A percentile compares a stretch with the other conserved stretches of the same genome.
These are phyloP conservation scores for Mucuna pruriens DNA, from an alignment of 306 rosid genomes.

Conservation along the genomic window DNA sequence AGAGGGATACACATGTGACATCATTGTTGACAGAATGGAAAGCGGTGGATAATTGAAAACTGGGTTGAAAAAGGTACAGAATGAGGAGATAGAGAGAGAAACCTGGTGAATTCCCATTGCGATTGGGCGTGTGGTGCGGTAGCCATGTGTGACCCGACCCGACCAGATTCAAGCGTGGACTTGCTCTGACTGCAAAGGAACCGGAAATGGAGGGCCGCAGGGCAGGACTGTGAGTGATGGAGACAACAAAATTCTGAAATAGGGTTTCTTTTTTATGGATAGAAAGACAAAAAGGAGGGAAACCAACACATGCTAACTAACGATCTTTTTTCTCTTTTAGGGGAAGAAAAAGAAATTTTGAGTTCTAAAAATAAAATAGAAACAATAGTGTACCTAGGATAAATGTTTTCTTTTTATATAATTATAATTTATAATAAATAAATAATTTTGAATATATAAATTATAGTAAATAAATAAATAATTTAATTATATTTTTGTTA, in stretches of 20 bases:
- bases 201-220: background rate
- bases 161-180: background rate
- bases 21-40: too few species aligned
- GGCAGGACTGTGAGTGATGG: background rate
- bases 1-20: background rate
- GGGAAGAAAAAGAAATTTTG: too few species aligned
- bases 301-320: background rate
- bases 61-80: background rate
- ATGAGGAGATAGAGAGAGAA: constrained; percentile 6
- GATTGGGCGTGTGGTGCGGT: background rate
- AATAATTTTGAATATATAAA: too few species aligned
- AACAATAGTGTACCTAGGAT: too few species aligned
- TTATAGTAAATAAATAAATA: too few species aligned
- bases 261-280: background rate
- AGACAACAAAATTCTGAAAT: background rate
- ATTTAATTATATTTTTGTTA: too few species aligned
- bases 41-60: background rate
- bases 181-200: background rate
- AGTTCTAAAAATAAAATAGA: too few species aligned
- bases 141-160: constrained; percentile 11
- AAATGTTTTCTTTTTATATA: too few species aligned
- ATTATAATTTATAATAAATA: too few species aligned
- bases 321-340: too few species aligned
- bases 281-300: background rate
- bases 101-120: constrained; percentile 37